Conservation (phyloP, 163 green algal genomes). For the Coccomyxa subellipsoidea region DNA sequence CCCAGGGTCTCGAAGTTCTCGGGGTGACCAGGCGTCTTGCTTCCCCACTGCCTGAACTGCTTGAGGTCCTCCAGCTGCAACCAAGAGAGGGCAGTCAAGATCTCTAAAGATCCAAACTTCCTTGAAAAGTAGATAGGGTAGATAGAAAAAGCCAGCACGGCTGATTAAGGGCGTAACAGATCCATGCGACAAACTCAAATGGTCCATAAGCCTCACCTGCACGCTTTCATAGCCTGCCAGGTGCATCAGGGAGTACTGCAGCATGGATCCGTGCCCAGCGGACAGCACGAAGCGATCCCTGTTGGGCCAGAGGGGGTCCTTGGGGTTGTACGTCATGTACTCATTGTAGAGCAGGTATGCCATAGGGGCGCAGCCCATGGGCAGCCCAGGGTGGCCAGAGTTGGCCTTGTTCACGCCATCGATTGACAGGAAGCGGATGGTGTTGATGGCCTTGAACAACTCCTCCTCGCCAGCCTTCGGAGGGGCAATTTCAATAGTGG, state of each 20-base stretch:
- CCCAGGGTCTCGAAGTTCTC: slow-evolving; percentile 97
- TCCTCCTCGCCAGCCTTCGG: slow-evolving; percentile 10
- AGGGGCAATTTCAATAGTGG: slow-evolving; percentile 5
- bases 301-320: slow-evolving; percentile 92
- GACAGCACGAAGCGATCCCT: slow-evolving; percentile 98
- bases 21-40: slow-evolving; percentile 92
- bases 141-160: too few relatives aligned
- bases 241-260: slow-evolving; percentile 97
- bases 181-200: too few relatives aligned
- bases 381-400: slow-evolving; percentile 97
- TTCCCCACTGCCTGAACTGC: slow-evolving; percentile 93
- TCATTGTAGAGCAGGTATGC: slow-evolving; percentile 93
- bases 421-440: slow-evolving; percentile 96
- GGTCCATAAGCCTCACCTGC: slow-evolving; percentile 47
- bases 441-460: slow-evolving; percentile 24
- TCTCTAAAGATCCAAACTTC: too few relatives aligned
- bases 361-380: slow-evolving; percentile 95
- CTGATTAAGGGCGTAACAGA: too few relatives aligned
- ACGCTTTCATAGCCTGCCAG: slow-evolving; percentile 92
- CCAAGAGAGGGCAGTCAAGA: too few relatives aligned
- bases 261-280: slow-evolving; percentile 97
- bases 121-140: not conserved
- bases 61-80: slow-evolving; percentile 94
- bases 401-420: slow-evolving; percentile 99
- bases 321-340: slow-evolving; percentile 92